phyloP scores from a whole-genome alignment of 176 grass and related monocot genomes.

The Musa schizocarpa region DNA sequence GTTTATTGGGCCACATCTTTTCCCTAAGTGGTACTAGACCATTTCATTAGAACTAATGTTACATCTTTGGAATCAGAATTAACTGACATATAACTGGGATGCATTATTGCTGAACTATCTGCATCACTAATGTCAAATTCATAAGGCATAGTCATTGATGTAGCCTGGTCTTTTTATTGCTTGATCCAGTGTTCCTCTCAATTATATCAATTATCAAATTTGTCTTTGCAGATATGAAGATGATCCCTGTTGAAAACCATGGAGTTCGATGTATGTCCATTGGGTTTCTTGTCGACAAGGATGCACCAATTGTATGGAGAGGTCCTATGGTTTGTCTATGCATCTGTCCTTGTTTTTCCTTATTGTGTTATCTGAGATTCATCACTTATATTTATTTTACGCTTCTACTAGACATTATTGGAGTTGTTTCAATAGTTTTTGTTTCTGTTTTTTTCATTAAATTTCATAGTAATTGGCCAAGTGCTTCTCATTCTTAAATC shows the following conservation, averaged over 20 bases:
- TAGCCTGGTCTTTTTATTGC: not conserved
- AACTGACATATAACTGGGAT: not conserved
- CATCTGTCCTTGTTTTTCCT: conserved; percentile 12
- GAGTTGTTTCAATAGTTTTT: not conserved
- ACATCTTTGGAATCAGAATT: not conserved
- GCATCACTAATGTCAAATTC: not conserved
- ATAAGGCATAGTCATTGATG: not conserved
- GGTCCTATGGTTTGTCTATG: conserved; percentile 96
- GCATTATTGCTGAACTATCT: not conserved
- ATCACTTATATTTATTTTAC: not conserved
- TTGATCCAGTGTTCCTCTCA: not conserved
- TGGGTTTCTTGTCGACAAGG: conserved; percentile 93
- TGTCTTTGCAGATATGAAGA: conserved; percentile 66
- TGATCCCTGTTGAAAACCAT: conserved; percentile 91
- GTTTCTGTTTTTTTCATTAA: no score
- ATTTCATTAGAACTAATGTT: not conserved
- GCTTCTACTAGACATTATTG: not conserved
- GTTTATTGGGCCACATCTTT: not conserved
- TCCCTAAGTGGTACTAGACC: not conserved
- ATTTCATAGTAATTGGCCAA: not conserved
- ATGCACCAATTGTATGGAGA: conserved; percentile 91
- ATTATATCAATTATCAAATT: not conserved
- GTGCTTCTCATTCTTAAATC: not conserved
- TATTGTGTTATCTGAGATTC: conserved; percentile 5
- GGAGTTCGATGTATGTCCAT: conserved; percentile 90